phyloP scores from a whole-genome alignment of 345 rosid species.

The Eucalyptus sideroxylon region DNA sequence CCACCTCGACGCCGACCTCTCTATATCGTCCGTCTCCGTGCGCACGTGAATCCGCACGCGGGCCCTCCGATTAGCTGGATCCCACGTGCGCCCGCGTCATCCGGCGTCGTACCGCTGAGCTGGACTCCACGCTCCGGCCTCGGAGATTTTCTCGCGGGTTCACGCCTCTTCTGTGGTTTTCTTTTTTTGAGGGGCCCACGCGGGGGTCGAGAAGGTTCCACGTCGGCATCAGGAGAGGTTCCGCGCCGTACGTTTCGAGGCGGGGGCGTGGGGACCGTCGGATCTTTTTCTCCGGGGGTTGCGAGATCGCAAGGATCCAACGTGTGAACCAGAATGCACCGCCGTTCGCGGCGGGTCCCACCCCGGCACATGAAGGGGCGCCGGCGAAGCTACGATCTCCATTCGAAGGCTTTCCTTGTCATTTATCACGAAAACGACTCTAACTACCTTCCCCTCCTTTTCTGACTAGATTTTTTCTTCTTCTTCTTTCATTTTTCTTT shows the following conservation, averaged over 20 bases:
- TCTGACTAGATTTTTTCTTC: not conserved
- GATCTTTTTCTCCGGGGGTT: not conserved
- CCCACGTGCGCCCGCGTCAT: not conserved
- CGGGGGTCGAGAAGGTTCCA: conserved; percentile 4
- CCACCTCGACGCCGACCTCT: not conserved
- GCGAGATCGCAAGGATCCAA: not conserved
- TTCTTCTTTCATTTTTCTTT: no score
- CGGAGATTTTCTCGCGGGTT: not conserved
- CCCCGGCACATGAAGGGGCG: not conserved
- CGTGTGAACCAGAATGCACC: conserved; percentile 13
- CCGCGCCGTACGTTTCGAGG: not conserved
- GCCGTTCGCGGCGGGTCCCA: not conserved
- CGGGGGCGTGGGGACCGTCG: not conserved
- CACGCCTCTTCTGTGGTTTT: not conserved
- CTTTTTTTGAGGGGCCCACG: not conserved
- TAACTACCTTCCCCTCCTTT: not conserved
- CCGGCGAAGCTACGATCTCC: not conserved
- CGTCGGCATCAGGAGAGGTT: not conserved
- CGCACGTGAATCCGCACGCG: not conserved
- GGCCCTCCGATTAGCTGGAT: not conserved
- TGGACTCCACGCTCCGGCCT: not conserved
- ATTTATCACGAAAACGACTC: not conserved
- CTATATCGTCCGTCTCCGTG: not conserved
- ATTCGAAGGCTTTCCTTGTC: not conserved
- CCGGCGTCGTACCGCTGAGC: not conserved